phyloP scores from a whole-genome alignment of 495 filamentous ascomycete genomes.

The Pseudomonodictys pantanalensis region DNA sequence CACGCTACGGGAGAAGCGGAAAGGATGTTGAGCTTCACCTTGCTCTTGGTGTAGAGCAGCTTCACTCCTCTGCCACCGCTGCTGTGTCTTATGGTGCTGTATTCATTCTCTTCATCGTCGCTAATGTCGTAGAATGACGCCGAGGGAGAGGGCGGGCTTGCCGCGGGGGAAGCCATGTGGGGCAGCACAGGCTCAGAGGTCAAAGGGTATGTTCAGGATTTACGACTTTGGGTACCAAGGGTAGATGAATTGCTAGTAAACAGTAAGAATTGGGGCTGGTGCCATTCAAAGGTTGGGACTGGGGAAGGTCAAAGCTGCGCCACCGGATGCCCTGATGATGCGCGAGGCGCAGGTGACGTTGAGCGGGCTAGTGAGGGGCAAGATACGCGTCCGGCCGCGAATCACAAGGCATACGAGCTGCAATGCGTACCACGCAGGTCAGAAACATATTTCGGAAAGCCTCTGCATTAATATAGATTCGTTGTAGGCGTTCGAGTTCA shows the following conservation, averaged over 20 bases:
- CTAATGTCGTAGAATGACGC: constrained; percentile 96
- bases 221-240: too few species aligned
- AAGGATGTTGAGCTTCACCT: constrained; percentile 51
- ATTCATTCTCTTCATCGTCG: constrained; percentile 92
- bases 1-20: background rate
- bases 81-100: constrained; percentile 89
- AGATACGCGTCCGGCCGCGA: background rate
- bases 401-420: background rate
- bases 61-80: constrained; percentile 82
- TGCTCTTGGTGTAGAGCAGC: constrained; percentile 95
- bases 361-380: too few species aligned
- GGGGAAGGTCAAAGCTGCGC: background rate
- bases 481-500: too few species aligned
- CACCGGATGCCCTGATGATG: too few species aligned
- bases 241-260: too few species aligned
- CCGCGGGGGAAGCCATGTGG: constrained; percentile 25
- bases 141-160: constrained; percentile 64
- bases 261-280: background rate
- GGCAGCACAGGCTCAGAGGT: background rate
- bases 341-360: constrained; percentile 10
- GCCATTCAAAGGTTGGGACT: too few species aligned
- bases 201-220: background rate
- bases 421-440: background rate
- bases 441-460: background rate
- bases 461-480: background rate